phyloP scores from a whole-genome alignment of 768 basidiomycete genomes.

The Trametes coccinea region DNA sequence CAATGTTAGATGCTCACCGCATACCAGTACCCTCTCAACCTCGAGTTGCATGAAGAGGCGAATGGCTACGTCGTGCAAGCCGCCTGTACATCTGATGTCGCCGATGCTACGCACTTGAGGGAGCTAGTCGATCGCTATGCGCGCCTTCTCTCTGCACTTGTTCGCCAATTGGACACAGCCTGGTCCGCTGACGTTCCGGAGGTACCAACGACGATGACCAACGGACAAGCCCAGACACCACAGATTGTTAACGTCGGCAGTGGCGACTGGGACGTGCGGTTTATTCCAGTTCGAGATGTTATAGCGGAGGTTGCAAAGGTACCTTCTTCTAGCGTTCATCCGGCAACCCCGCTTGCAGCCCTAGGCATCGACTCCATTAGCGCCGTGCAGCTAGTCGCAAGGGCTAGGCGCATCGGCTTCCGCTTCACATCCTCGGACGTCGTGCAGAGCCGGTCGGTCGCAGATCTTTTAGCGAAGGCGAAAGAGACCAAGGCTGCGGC shows the following conservation, averaged over 20 bases:
- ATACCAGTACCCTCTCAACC: slow-evolving; percentile 45
- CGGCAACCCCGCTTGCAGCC: slow-evolving; percentile 39
- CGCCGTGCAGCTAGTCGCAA: slow-evolving; percentile 46
- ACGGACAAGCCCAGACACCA: neutral
- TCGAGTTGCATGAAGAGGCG: slow-evolving; percentile 40
- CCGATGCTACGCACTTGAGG: slow-evolving; percentile 29
- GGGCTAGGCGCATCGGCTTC: slow-evolving; percentile 40
- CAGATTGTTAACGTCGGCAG: neutral
- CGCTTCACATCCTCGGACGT: slow-evolving; percentile 39
- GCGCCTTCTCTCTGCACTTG: slow-evolving; percentile 23
- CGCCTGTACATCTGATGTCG: slow-evolving; percentile 36
- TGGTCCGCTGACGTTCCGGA: slow-evolving; percentile 13
- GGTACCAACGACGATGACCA: neutral
- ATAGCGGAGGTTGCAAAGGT: slow-evolving; percentile 30
- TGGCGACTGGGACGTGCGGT: neutral
- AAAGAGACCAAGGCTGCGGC: neutral
- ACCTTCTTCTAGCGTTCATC: slow-evolving; percentile 32
- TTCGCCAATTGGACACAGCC: slow-evolving; percentile 23
- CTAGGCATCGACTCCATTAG: slow-evolving; percentile 53
- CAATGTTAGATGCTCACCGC: neutral
- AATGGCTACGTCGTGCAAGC: slow-evolving; percentile 37
- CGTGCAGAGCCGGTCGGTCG: slow-evolving; percentile 41
- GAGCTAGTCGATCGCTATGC: slow-evolving; percentile 25
- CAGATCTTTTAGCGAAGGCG: slow-evolving; percentile 26
- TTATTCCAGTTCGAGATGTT: slow-evolving; percentile 15